phyloP scores from a whole-genome alignment of 75 land plant species.

The Adiantum capillusveneris region DNA sequence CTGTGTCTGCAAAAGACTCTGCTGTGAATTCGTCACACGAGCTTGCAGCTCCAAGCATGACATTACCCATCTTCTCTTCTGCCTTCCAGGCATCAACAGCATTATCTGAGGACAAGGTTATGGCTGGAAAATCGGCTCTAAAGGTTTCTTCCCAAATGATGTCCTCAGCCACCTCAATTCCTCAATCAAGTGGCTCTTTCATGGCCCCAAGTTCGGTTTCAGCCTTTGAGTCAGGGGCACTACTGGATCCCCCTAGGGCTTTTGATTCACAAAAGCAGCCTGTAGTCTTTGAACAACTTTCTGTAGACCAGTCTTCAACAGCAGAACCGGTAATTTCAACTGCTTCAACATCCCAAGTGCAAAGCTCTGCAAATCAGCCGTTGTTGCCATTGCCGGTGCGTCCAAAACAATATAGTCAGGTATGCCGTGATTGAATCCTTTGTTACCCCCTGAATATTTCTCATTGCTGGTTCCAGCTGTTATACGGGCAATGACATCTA shows the following conservation, averaged over 20 bases:
- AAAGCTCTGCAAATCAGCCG: constrained; percentile 32
- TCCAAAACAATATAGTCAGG: constrained; percentile 27
- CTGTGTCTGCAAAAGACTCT: too few species aligned
- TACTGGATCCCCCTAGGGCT: constrained; percentile 20
- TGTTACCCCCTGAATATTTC: too few species aligned
- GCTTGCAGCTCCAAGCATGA: background rate
- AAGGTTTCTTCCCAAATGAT: background rate
- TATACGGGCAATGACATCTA: too few species aligned
- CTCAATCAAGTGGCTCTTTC: background rate
- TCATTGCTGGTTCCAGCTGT: too few species aligned
- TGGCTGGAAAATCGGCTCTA: background rate
- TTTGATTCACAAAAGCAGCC: constrained; percentile 4
- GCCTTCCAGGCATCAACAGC: background rate
- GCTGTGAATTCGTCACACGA: too few species aligned
- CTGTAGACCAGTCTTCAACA: constrained; percentile 8
- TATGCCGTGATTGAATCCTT: too few species aligned
- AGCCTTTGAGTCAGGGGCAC: constrained; percentile 18
- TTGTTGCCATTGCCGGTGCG: constrained; percentile 52
- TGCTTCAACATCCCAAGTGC: constrained; percentile 20
- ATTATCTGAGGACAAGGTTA: background rate
- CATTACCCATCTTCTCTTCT: background rate
- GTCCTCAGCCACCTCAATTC: background rate
- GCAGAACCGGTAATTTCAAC: constrained; percentile 9
- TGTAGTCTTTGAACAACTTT: constrained; percentile 3
- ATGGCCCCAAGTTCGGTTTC: background rate